Conservation (phyloP, 2,329 filamentous ascomycete species). For the Fusarium nematophilum region DNA sequence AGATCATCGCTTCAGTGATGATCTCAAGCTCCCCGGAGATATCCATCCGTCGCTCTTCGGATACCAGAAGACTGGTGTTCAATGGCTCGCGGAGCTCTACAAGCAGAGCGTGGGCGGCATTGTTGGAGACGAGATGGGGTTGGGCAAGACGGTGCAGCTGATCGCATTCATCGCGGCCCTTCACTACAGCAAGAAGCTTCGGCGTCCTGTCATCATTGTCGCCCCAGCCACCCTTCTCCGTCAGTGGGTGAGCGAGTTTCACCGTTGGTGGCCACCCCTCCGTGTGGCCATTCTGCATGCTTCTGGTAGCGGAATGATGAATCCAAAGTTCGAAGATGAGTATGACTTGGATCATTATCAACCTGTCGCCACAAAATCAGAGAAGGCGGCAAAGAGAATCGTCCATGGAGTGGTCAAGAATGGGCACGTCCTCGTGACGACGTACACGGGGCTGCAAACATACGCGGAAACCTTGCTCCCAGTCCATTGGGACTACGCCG, state of each 20-base stretch:
- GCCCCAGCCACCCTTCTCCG: conserved; percentile 94
- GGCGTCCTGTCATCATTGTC: conserved; percentile 88
- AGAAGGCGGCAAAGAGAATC: conserved; percentile 78
- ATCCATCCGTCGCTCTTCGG: conserved; percentile 93
- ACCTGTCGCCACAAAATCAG: conserved; percentile 48
- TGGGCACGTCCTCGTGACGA: conserved; percentile 94
- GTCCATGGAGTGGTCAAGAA: conserved; percentile 84
- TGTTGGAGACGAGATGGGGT: conserved; percentile 96
- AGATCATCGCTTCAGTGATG: conserved; percentile 80
- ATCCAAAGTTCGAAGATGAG: conserved; percentile 72
- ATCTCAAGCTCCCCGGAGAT: conserved; percentile 86
- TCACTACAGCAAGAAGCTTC: conserved; percentile 89
- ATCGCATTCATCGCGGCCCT: conserved; percentile 87
- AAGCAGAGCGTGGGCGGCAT: conserved; percentile 92
- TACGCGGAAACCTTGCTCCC: conserved; percentile 86
- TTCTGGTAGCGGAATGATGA: conserved; percentile 96
- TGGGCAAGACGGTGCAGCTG: conserved; percentile 87
- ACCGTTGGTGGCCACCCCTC: conserved; percentile 99
- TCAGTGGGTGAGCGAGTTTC: conserved; percentile 99
- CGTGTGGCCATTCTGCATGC: conserved; percentile 95
- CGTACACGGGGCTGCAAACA: conserved; percentile 94
- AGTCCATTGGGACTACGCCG: conserved; percentile 91
- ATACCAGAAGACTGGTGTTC: conserved; percentile 96
- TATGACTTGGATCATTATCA: conserved; percentile 60
- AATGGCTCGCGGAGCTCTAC: conserved; percentile 95